Conservation (phyloP, 2,329 filamentous ascomycete species). For the Microdochium trichocladiopsis region DNA sequence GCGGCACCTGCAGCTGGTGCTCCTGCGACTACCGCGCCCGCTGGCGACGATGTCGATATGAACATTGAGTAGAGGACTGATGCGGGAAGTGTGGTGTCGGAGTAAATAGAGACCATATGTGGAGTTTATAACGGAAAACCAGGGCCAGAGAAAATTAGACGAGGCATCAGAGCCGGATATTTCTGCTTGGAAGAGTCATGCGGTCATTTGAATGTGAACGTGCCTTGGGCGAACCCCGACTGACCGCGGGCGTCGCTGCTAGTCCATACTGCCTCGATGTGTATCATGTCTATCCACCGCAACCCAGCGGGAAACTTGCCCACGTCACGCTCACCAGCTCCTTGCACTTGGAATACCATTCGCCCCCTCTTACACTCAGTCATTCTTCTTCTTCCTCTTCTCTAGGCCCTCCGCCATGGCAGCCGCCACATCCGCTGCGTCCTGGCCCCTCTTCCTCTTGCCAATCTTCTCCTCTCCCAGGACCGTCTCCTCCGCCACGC, state of each 20-base stretch:
- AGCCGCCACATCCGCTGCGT: slow-evolving; percentile 48
- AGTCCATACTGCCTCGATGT: too few species aligned
- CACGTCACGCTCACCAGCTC: too few species aligned
- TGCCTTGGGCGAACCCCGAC: too few species aligned
- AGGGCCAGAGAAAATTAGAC: too few species aligned
- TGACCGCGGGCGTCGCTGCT: too few species aligned
- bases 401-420: slow-evolving; percentile 20
- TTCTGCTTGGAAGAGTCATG: too few species aligned
- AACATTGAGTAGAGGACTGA: slow-evolving; percentile 42
- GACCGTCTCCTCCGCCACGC: slow-evolving; percentile 54
- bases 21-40: slow-evolving; percentile 12
- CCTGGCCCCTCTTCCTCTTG: slow-evolving; percentile 46
- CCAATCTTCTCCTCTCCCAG: slow-evolving; percentile 53
- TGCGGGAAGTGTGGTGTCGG: background rate
- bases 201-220: too few species aligned
- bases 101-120: background rate
- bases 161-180: too few species aligned
- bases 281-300: too few species aligned
- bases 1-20: slow-evolving; percentile 26
- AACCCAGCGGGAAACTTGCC: too few species aligned
- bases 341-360: too few species aligned
- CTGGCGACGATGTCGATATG: slow-evolving; percentile 61
- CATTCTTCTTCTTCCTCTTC: slow-evolving; percentile 22
- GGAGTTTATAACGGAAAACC: background rate
- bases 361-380: too few species aligned